A percentile compares a stretch with the other conserved stretches of the same genome.
These are phyloP conservation scores for Ogataea wickerhamii DNA, from an alignment of 805 yeast genomes.

Conservation along the genomic window DNA sequence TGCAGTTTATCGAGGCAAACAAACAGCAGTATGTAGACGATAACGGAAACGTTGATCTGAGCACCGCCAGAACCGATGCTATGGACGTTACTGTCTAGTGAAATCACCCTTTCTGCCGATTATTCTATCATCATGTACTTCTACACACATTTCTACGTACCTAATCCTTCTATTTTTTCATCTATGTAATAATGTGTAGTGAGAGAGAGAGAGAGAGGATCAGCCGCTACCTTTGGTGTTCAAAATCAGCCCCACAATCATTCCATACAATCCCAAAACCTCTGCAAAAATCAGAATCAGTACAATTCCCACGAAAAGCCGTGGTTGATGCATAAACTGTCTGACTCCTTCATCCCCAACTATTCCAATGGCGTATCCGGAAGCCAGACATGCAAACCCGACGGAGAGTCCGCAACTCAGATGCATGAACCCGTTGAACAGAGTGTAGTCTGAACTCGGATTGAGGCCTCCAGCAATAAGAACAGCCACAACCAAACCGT, in stretches of 20 bases:
- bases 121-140: no score
- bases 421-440: slow-evolving; percentile 98
- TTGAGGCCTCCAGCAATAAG: slow-evolving; percentile 87
- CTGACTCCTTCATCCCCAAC: slow-evolving; percentile 99
- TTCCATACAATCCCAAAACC: slow-evolving; percentile 92
- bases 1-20: slow-evolving; percentile 56
- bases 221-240: slow-evolving; percentile 82
- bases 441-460: slow-evolving; percentile 74
- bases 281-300: slow-evolving; percentile 97
- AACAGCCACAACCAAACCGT: slow-evolving; percentile 95
- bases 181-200: neutral
- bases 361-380: slow-evolving; percentile 97
- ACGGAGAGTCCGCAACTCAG: slow-evolving; percentile 93
- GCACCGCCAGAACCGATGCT: slow-evolving; percentile 32
- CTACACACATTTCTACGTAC: no score
- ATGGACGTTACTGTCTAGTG: slow-evolving; percentile 34
- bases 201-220: no score
- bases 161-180: neutral
- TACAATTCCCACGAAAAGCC: slow-evolving; percentile 96
- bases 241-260: slow-evolving; percentile 89
- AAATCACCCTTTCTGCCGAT: no score
- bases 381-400: slow-evolving; percentile 93
- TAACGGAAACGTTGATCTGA: slow-evolving; percentile 64
- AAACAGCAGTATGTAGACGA: slow-evolving; percentile 67
- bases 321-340: slow-evolving; percentile 96